These are phyloP conservation scores for Adansonia gregorii DNA, from an alignment of 441 rosid species.

Conservation along the genomic window DNA sequence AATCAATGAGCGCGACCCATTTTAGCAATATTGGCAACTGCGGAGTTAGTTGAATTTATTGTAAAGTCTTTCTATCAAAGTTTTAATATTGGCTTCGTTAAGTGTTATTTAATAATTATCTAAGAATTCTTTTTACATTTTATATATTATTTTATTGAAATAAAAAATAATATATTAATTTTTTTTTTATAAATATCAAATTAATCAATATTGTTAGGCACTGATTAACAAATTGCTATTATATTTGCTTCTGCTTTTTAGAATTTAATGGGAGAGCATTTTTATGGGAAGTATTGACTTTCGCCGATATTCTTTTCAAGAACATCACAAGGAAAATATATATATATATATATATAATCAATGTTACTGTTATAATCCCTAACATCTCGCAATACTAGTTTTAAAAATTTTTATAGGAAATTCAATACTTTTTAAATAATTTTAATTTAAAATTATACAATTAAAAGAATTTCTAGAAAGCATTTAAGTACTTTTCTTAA, in stretches of 20 bases:
- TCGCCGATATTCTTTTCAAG: background rate
- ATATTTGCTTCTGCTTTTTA: background rate
- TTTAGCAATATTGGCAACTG: background rate
- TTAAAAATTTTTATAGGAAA: background rate
- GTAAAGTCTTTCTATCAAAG: no score
- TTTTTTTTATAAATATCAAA: no score
- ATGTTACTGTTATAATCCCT: background rate
- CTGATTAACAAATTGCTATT: no score
- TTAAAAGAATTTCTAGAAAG: background rate
- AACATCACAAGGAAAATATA: background rate
- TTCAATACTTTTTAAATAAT: background rate
- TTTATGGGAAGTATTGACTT: background rate
- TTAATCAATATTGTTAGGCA: no score
- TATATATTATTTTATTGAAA: no score
- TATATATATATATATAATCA: background rate
- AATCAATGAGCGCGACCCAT: background rate
- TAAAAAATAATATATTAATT: no score
- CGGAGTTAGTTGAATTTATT: background rate
- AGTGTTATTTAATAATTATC: no score
- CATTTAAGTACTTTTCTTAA: background rate
- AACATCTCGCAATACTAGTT: background rate
- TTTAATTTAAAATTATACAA: background rate
- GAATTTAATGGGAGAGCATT: background rate
- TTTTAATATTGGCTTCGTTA: no score
- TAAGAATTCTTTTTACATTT: no score